Conservation (phyloP, 164 flowering plant species). For the Piper longum region DNA sequence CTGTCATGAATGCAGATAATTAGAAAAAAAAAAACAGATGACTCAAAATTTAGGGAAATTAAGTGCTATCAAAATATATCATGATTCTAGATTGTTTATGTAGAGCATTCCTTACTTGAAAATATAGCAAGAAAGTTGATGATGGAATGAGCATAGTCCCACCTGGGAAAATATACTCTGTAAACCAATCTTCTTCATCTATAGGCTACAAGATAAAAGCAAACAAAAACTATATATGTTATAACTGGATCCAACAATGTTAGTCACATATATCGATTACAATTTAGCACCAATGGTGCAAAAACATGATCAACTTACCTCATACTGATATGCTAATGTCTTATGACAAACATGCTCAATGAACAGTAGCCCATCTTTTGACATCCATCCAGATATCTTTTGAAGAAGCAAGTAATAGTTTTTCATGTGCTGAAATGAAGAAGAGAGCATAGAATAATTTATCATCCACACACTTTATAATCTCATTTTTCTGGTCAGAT, state of each 20-base stretch:
- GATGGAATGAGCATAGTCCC: slow-evolving; percentile 13
- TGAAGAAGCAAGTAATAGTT: slow-evolving; percentile 11
- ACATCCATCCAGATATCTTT: slow-evolving; percentile 13
- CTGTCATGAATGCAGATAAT: background rate
- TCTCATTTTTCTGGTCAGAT: background rate
- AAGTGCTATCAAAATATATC: no score
- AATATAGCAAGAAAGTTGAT: slow-evolving; percentile 11
- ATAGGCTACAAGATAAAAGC: slow-evolving; percentile 4
- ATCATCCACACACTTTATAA: background rate
- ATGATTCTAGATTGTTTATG: no score
- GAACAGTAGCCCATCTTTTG: slow-evolving; percentile 15
- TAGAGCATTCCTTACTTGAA: slow-evolving; percentile 10
- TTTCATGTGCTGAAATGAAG: slow-evolving; percentile 12
- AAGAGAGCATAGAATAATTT: background rate
- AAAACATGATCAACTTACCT: slow-evolving; percentile 3
- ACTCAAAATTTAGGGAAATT: no score
- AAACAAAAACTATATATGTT: background rate
- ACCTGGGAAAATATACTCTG: slow-evolving; percentile 7
- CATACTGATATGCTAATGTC: slow-evolving; percentile 7
- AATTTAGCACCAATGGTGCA: background rate
- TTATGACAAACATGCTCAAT: slow-evolving; percentile 14
- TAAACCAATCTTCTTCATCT: slow-evolving; percentile 11
- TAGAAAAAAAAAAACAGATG: no score
- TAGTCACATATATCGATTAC: background rate
- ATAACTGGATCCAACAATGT: background rate